Evolutionary conservation across 176 grass and related monocot genomes (phyloP).

Genomic region (Leersia perrieri): DNA sequence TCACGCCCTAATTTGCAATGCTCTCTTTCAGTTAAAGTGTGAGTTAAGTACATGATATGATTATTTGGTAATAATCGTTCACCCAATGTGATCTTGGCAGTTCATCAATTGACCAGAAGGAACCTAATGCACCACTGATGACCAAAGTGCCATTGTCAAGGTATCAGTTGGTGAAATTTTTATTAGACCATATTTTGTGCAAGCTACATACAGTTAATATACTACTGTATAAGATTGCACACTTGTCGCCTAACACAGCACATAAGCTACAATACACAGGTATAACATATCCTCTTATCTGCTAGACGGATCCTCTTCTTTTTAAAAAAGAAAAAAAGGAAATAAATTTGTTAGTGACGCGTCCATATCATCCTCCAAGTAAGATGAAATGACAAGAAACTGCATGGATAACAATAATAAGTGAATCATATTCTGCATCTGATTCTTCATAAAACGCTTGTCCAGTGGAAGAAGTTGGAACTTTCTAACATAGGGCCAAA

Average conservation of each 20-base stretch:
- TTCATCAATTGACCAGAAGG: conserved; percentile 44
- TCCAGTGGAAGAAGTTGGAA: conserved; percentile 1
- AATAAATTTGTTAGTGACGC: background rate
- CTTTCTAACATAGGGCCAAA: background rate
- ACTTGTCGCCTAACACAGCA: conserved; percentile 25
- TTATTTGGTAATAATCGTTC: background rate
- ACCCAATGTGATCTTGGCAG: conserved; percentile 33
- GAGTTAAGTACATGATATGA: conserved; percentile 16
- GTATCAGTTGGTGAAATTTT: conserved; percentile 19
- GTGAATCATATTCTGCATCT: background rate
- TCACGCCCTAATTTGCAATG: conserved; percentile 30
- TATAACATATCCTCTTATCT: conserved; percentile 34
- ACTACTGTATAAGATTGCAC: conserved; percentile 28
- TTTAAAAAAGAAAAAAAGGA: background rate
- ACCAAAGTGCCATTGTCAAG: conserved; percentile 30
- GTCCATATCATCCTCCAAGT: background rate
- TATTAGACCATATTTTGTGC: conserved; percentile 25
- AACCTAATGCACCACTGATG: conserved; percentile 42
- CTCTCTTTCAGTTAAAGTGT: conserved; percentile 27
- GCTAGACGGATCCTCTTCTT: background rate
- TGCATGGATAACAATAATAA: background rate
- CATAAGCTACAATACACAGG: conserved; percentile 14
- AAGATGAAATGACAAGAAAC: background rate
- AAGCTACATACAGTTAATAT: conserved; percentile 28
- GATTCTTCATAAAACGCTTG: background rate